These are phyloP conservation scores for Trichoderma sp. DNA, from an alignment of 2,329 filamentous ascomycete species.

Conservation along the genomic window DNA sequence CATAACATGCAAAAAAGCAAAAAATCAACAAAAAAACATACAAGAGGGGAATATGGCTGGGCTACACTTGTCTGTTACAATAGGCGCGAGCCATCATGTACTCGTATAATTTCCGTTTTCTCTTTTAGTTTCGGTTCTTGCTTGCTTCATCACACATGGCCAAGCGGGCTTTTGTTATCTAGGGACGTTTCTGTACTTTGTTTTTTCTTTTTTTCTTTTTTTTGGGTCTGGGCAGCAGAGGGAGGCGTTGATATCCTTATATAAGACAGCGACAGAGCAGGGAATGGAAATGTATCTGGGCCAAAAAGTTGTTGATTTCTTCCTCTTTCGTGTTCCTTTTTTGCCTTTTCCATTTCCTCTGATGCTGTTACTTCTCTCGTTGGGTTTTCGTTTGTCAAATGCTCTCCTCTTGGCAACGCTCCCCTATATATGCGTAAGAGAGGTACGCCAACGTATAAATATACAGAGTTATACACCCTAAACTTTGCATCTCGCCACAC, in stretches of 20 bases:
- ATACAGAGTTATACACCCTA: slow-evolving; percentile 3
- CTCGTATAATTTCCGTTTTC: slow-evolving; percentile 14
- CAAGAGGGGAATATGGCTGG: slow-evolving; percentile 5
- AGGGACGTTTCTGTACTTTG: not conserved
- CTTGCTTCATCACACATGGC: not conserved
- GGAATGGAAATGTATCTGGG: slow-evolving; percentile 19
- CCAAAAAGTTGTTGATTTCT: slow-evolving; percentile 35
- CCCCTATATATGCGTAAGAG: not conserved
- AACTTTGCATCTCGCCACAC: not conserved
- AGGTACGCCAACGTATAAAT: not conserved
- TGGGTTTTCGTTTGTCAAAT: slow-evolving; percentile 6
- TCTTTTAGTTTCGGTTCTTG: not conserved
- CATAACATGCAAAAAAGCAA: not conserved
- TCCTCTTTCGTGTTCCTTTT: slow-evolving; percentile 33
- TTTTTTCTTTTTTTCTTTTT: too few relatives aligned
- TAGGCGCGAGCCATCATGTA: slow-evolving; percentile 25
- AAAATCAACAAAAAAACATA: not conserved
- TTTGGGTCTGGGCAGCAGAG: slow-evolving; percentile 37
- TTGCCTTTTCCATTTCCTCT: slow-evolving; percentile 22
- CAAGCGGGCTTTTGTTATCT: slow-evolving; percentile 12
- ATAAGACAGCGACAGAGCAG: not conserved
- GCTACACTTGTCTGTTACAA: slow-evolving; percentile 20
- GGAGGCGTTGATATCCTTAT: slow-evolving; percentile 36
- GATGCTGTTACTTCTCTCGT: not conserved
- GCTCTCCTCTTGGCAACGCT: not conserved